Base-by-base conservation (phyloP, 148 eudicot species). In the Diospyros lotus region DNA sequence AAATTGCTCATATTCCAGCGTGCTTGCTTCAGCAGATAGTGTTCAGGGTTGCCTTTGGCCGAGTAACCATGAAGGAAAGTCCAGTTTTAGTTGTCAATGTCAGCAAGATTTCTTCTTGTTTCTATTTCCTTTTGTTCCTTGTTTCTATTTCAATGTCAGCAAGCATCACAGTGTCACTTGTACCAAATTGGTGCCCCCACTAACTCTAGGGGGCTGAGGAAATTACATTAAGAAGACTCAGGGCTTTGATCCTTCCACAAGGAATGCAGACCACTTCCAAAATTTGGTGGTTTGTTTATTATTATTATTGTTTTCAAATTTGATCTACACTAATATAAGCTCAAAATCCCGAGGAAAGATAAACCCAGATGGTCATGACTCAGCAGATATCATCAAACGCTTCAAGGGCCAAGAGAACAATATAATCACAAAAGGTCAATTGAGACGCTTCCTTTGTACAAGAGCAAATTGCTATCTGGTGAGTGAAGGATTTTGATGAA, bases 281-380 rank as follows among this genome's bases (percentile, higher is more conserved):
- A 53, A 0, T 43, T 50, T 51, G 51, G 14, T 13, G 43, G 15
- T 58, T 28, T 50, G 28, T 28, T 28, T 28, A 28, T 28, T 28
- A 28, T 28, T 28, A 28, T 38, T 38, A 50, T 39, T n/a, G 11
- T 39, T 18, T 11, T 9, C 1, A 58, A 68, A 68, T 68, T 68
- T 48, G 48, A 17, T 52, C 59, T 38, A n/a, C 40, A 69, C 38
- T 5, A 41, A 41, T 41, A 10, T 4, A 65, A 53, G 18, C 63
- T 53, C 40, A 42, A 51, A 58, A 38, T 65, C 54, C 77, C 4
- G 28, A 54, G 17, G 17, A 18, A 74, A 74, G 62, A 64, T n/a
- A 74, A 54, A 74, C 17, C 28, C 15, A 18, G 13, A 66, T 18
- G 60, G 5, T 28, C 14, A 42, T 4, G 6, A 69, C 28, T 28